Percentiles rank a stretch among this genome's conserved stretches.
Evolutionary conservation across 2,329 filamentous ascomycete genomes (phyloP).

Genomic region (Fusarium nematophilum): DNA sequence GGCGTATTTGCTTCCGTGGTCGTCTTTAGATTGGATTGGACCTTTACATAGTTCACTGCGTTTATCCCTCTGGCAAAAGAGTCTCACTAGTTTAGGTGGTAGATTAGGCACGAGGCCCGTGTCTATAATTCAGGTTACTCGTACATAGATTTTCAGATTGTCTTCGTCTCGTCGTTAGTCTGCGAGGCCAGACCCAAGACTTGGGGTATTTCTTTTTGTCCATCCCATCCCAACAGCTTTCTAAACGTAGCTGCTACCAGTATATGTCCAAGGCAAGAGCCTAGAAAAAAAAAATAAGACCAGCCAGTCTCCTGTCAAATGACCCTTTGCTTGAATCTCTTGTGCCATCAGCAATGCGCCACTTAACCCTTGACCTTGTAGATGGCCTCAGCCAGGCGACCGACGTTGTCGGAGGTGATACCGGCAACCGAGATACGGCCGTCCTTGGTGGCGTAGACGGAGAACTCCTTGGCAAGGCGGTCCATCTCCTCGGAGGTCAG

Average conservation of each 20-base stretch:
- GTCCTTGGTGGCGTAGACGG: constrained; percentile 96
- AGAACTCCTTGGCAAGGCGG: constrained; percentile 90
- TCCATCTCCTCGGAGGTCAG: constrained; percentile 93
- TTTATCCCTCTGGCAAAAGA: constrained; percentile 4
- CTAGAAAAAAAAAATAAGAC: not conserved
- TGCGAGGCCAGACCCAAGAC: constrained; percentile 33
- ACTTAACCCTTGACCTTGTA: constrained; percentile 81
- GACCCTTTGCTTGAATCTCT: not conserved
- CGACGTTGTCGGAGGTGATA: constrained; percentile 83
- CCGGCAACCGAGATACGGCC: constrained; percentile 88
- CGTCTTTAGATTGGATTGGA: not conserved
- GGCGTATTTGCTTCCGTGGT: not conserved
- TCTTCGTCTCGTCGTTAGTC: constrained; percentile 36
- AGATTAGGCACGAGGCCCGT: constrained; percentile 11
- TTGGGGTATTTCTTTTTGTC: constrained; percentile 40
- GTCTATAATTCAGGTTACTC: constrained; percentile 36
- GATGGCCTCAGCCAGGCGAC: constrained; percentile 84
- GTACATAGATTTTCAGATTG: constrained; percentile 38
- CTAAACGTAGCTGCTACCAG: constrained; percentile 27
- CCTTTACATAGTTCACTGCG: not conserved
- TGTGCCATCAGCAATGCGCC: not conserved
- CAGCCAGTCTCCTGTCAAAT: not conserved
- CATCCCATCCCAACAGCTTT: constrained; percentile 31
- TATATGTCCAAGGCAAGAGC: constrained; percentile 22
- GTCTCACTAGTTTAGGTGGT: not conserved